Conservation (phyloP, 1,284 basidiomycete genomes). For the Ceratorhiza oryzae-sativae region DNA sequence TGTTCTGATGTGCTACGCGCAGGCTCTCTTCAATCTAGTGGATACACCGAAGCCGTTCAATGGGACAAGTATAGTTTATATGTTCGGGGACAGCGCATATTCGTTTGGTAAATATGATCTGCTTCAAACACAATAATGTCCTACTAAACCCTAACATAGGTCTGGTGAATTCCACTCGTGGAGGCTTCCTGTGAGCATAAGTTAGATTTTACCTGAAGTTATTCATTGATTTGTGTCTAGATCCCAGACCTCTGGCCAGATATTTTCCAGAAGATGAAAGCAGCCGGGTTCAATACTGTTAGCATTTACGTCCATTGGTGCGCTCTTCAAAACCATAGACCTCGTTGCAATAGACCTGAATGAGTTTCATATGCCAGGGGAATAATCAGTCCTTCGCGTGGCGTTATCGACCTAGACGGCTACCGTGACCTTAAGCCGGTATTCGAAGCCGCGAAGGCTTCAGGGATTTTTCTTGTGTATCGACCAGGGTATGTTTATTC, state of each 20-base stretch:
- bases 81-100: conserved; percentile 62
- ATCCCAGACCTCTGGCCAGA: conserved; percentile 82
- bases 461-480: conserved; percentile 69
- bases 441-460: conserved; percentile 63
- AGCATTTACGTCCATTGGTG: conserved; percentile 68
- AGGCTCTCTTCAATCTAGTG: conserved; percentile 1
- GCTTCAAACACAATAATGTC: neutral
- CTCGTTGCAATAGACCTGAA: conserved; percentile 47
- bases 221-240: neutral
- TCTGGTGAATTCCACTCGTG: conserved; percentile 83
- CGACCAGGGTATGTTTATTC: conserved; percentile 61
- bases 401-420: conserved; percentile 71
- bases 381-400: conserved; percentile 72
- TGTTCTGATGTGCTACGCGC: neutral
- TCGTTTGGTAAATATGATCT: conserved; percentile 51
- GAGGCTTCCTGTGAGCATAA: conserved; percentile 61
- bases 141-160: neutral
- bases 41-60: conserved; percentile 50
- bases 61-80: conserved; percentile 68
- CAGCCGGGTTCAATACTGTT: conserved; percentile 77
- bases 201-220: neutral
- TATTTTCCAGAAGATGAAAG: conserved; percentile 81
- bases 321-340: neutral
- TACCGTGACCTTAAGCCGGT: conserved; percentile 74
- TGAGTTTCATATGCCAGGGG: conserved; percentile 74